Base-by-base conservation (phyloP, 805 yeast species). In the Wickerhamiella siamensis region DNA sequence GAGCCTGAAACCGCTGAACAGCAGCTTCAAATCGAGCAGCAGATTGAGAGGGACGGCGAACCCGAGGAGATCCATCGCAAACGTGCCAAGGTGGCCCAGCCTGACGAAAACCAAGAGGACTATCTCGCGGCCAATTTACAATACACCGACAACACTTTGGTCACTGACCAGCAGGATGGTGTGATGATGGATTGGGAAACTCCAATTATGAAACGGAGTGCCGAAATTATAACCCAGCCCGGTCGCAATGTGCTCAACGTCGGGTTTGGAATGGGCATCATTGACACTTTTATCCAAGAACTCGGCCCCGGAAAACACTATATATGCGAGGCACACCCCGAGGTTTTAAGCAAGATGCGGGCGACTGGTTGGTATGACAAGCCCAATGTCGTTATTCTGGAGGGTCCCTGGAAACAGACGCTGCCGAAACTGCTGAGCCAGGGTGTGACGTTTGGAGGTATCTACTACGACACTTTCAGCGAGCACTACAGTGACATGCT, bases 101-200 rank as follows among this genome's bases (percentile, higher is more conserved):
- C 62, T 1, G 58, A 60, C 39, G 53, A 51, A 6, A 45, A 75
- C 45, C 86, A 80, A 46, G 57, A 65, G 2, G 69, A 80, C 0
- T 87, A 77, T 53, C 65, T 87, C 34, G 61, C 69, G 10, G 72
- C 87, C 3, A 68, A 77, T 52, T 63, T 87, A 20, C 76, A 74
- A 50, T 87, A 83, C 56, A 62, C 63, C 1, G 79, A 77, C 45
- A 71, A 68, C 40, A 77, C 91, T 0, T 65, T 87, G 20, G 64
- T 83, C 20, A 88, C 96, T 1, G 68, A 74, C 45, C 78, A 74
- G 19, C 65, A 78, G 40, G 96, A 87, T 53, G 97, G 95, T 15
- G 96, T 87, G 2, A 87, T 87, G 97, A 87, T 87, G 97, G 80
- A 79, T 51, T 87, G 97, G 97, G 97, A 87, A 57, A 69, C 75